Evolutionary conservation across 495 filamentous ascomycete species (phyloP), one percentile per base, ranked within the genome.

Genomic region (Hypoxylon lienhwacheense): DNA sequence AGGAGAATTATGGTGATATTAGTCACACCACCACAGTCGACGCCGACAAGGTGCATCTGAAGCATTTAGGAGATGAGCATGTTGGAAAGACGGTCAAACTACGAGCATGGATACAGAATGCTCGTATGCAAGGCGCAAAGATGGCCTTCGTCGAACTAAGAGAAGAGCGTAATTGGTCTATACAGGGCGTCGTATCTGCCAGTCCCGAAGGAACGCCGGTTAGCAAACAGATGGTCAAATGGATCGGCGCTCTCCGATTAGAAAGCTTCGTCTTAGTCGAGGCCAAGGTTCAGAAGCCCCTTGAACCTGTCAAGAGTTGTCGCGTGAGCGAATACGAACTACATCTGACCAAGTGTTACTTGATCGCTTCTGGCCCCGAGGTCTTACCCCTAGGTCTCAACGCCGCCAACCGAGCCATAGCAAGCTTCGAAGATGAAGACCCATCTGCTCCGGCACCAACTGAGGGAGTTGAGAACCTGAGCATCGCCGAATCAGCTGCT

Each of bases 151-250:
- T 97, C 64, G 89, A 93, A 70, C 80, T 97, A 46, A 79, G 91
- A 47, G 86, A 96, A 75, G 85, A 88, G 65, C 83, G 84, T 39
- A 81, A 84, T 65, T 76, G 72, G 74, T 85, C 89, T 19, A 83
- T 96, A 12, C 91, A 96, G 76, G 91, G 83, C 43, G 64, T 81
- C 16, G 77, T 88, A 60, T 75, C 84, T 44, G 81, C 84, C 16
- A 78, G 65, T 31, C 62, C 75, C 49, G 79, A 69, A 69, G 81
- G 55, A 66, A 79, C 49, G 20, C 54, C 73, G 24, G 72, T 89
- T 26, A 81, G 77, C 60, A 79, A 78, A 59, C 91, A 91, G 75
- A 98, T 98, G 95, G 89, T 95, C 59, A 97, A 97, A 73, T 98
- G 85, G 80, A 81, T 85, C 25, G 82, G 81, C 41, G 80, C 77